phyloP scores from a whole-genome alignment of 257 asterid genomes.

The Lycium barbarum region DNA sequence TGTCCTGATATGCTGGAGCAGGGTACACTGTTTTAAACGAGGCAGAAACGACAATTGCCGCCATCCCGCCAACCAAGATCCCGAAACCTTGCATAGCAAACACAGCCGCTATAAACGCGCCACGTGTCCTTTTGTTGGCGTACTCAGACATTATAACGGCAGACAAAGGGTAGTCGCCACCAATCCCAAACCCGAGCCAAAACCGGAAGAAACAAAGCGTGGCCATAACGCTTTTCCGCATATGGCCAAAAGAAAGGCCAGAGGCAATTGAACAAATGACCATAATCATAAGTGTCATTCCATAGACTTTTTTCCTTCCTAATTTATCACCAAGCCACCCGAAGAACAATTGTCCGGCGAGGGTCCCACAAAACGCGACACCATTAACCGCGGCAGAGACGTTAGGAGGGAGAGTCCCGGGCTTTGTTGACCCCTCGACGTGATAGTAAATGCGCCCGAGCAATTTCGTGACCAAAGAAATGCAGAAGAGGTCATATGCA shows the following conservation, averaged over 20 bases:
- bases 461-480: conserved; percentile 29
- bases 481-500: conserved; percentile 34
- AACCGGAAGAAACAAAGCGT: conserved; percentile 33
- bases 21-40: conserved; percentile 29
- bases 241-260: conserved; percentile 1
- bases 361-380: conserved; percentile 23
- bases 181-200: conserved; percentile 34
- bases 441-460: conserved; percentile 31
- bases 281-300: conserved; percentile 32
- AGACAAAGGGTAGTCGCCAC: conserved; percentile 32
- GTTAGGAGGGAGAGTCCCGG: conserved; percentile 28
- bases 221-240: conserved; percentile 12
- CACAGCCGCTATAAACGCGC: conserved; percentile 16
- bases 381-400: conserved; percentile 24
- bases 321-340: conserved; percentile 34
- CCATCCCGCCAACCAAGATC: conserved; percentile 34
- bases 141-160: conserved; percentile 30
- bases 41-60: neutral
- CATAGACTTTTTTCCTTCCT: conserved; percentile 32
- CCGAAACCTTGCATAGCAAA: conserved; percentile 37
- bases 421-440: neutral
- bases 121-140: conserved; percentile 28
- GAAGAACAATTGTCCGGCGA: conserved; percentile 25
- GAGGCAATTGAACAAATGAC: conserved; percentile 22
- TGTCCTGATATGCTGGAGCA: neutral